Evolutionary conservation across 768 basidiomycete genomes (phyloP).

Genomic region (Suillus subaureus): DNA sequence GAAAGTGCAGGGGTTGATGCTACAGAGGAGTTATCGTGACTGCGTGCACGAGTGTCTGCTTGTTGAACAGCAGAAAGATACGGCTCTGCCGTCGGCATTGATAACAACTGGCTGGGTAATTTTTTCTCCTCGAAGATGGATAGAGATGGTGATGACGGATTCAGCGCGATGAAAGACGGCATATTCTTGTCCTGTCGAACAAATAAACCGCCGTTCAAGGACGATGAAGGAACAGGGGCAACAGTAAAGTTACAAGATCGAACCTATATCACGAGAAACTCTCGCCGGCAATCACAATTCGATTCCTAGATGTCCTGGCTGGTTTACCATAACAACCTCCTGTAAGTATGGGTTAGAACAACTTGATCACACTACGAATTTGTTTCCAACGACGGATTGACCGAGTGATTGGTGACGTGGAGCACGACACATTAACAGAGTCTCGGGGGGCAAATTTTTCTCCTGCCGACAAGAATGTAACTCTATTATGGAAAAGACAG

Average conservation of each 20-base stretch:
- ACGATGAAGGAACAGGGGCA: constrained; percentile 8
- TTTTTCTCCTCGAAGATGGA: constrained; percentile 70
- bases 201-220: constrained; percentile 15
- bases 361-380: not conserved
- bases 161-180: constrained; percentile 68
- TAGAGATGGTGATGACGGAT: constrained; percentile 47
- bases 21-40: constrained; percentile 44
- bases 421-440: not conserved
- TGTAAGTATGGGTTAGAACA: not conserved
- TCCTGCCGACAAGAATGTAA: not conserved
- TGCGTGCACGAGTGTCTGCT: constrained; percentile 68
- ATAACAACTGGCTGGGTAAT: constrained; percentile 34
- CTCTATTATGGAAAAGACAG: too few relatives aligned
- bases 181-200: constrained; percentile 22
- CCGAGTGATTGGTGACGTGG: not conserved
- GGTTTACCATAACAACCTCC: not conserved
- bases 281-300: not conserved
- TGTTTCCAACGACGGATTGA: not conserved
- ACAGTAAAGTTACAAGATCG: not conserved
- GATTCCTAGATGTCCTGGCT: not conserved
- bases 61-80: constrained; percentile 63
- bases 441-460: too few relatives aligned
- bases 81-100: constrained; percentile 53
- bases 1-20: constrained; percentile 73
- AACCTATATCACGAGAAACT: not conserved